Evolutionary conservation across 2,329 filamentous ascomycete species (phyloP).

Genomic region (Sporothrix pallida): DNA sequence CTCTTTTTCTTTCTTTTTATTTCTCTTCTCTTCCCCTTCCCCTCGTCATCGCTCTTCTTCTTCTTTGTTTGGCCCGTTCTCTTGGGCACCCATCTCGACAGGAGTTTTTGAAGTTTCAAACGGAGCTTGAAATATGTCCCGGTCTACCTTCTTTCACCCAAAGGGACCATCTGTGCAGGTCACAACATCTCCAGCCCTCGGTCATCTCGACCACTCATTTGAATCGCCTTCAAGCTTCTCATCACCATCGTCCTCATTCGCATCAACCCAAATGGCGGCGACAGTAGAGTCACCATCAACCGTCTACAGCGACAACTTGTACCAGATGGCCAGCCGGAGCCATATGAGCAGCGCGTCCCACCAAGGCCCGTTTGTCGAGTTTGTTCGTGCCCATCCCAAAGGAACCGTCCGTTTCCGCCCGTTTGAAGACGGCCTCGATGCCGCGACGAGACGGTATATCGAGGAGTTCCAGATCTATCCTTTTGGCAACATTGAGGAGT

Average conservation of each 20-base stretch:
- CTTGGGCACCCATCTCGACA: background rate
- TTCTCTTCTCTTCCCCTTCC: background rate
- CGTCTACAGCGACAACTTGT: constrained; percentile 33
- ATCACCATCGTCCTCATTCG: background rate
- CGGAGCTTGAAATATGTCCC: constrained; percentile 32
- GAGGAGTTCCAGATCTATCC: constrained; percentile 69
- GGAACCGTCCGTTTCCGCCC: constrained; percentile 76
- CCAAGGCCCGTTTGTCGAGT: constrained; percentile 30
- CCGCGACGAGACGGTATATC: constrained; percentile 62
- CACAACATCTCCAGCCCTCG: background rate
- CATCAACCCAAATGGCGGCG: background rate
- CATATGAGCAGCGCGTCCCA: background rate
- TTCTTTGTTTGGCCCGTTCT: background rate
- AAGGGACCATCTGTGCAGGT: constrained; percentile 29
- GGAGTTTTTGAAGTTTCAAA: background rate
- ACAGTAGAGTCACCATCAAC: constrained; percentile 32
- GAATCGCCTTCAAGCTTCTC: background rate
- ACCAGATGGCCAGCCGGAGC: background rate
- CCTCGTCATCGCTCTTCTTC: constrained; percentile 30
- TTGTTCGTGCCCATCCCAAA: constrained; percentile 49
- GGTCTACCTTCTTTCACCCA: constrained; percentile 18
- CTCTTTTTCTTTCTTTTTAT: background rate
- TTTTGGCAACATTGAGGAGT: constrained; percentile 65
- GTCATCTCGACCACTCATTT: constrained; percentile 6
- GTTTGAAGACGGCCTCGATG: constrained; percentile 66